Evolutionary conservation across 2,329 filamentous ascomycete genomes (phyloP).

Genomic region (Penicillium sp.): DNA sequence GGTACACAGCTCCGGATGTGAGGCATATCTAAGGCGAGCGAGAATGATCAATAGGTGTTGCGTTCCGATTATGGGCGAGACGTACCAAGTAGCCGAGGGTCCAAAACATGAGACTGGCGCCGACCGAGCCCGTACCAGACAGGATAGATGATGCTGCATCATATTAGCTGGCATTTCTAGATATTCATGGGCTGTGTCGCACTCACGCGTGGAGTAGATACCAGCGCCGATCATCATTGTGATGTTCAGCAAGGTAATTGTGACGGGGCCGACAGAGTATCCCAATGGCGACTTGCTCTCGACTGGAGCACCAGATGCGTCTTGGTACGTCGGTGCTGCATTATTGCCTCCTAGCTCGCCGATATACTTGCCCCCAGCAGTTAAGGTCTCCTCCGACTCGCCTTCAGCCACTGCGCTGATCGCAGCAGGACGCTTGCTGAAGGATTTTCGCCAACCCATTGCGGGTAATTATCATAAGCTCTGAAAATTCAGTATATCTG

Average conservation of each 20-base stretch:
- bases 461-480: neutral
- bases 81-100: conserved; percentile 60
- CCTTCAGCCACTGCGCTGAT: neutral
- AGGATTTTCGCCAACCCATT: neutral
- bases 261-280: conserved; percentile 56
- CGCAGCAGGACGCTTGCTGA: neutral
- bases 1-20: conserved; percentile 49
- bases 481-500: too few species aligned
- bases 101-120: conserved; percentile 63
- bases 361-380: neutral
- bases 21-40: neutral
- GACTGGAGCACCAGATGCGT: conserved; percentile 61
- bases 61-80: conserved; percentile 43
- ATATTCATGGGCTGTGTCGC: neutral
- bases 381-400: neutral
- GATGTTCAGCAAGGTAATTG: conserved; percentile 60
- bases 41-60: neutral
- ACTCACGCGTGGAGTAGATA: conserved; percentile 61
- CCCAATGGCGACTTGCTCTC: conserved; percentile 58
- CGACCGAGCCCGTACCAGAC: conserved; percentile 58
- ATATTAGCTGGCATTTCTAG: neutral
- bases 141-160: conserved; percentile 56
- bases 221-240: conserved; percentile 63
- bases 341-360: conserved; percentile 41
- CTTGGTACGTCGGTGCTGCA: conserved; percentile 54